Percentiles rank a stretch among this genome's conserved stretches.
phyloP scores from a whole-genome alignment of 2,329 filamentous ascomycete species.

The Phaeoacremonium minimum region DNA sequence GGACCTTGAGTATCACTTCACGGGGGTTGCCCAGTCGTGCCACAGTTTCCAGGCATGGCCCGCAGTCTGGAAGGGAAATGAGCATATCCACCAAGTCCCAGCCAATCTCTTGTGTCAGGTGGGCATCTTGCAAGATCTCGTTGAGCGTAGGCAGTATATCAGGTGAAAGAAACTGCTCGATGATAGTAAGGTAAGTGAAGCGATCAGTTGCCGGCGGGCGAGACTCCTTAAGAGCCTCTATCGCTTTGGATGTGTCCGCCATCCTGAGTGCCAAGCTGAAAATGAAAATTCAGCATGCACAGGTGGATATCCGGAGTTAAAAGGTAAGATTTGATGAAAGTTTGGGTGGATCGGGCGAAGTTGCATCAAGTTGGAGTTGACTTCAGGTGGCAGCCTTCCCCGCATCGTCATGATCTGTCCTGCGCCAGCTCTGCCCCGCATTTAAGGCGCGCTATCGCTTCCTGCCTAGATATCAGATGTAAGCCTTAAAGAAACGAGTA shows the following conservation, averaged over 20 bases:
- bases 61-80: slow-evolving; percentile 62
- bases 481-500: too few species aligned
- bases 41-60: slow-evolving; percentile 67
- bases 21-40: slow-evolving; percentile 75
- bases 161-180: slow-evolving; percentile 67
- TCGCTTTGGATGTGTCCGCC: slow-evolving; percentile 29
- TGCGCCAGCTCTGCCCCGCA: too few species aligned
- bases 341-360: too few species aligned
- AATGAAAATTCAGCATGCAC: too few species aligned
- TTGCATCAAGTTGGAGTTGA: too few species aligned
- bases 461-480: too few species aligned
- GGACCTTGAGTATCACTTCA: slow-evolving; percentile 77
- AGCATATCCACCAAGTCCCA: slow-evolving; percentile 81
- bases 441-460: too few species aligned
- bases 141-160: slow-evolving; percentile 65
- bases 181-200: slow-evolving; percentile 73
- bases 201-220: slow-evolving; percentile 55
- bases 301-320: too few species aligned
- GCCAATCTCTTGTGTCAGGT: slow-evolving; percentile 72
- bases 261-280: too few species aligned
- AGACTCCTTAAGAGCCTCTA: slow-evolving; percentile 42
- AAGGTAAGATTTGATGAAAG: too few species aligned
- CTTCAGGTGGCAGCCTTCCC: too few species aligned
- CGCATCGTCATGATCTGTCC: too few species aligned
- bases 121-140: slow-evolving; percentile 52